Conservation (phyloP, 495 filamentous ascomycete genomes). For the Aspergillus ostianus region DNA sequence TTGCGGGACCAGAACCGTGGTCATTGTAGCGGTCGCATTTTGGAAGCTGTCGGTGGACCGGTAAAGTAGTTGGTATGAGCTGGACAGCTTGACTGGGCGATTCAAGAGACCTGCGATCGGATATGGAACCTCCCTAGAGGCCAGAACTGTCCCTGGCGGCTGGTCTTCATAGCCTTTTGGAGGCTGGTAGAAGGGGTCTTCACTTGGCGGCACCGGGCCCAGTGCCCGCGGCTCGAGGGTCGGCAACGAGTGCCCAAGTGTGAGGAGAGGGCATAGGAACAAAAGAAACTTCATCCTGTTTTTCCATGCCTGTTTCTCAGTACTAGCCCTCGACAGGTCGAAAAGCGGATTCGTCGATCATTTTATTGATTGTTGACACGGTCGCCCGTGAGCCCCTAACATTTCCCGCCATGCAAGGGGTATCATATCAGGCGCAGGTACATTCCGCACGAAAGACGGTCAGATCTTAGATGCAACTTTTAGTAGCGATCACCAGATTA, state of each 20-base stretch:
- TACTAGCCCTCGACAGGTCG: background rate
- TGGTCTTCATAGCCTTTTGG: conserved; percentile 35
- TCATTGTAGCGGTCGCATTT: conserved; percentile 37
- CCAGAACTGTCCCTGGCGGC: conserved; percentile 42
- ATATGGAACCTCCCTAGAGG: conserved; percentile 24
- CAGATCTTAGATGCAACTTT: background rate
- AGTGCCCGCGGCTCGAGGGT: background rate
- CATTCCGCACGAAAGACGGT: too few species aligned
- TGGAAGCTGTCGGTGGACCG: conserved; percentile 45
- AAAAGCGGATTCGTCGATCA: background rate
- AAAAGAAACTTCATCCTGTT: background rate
- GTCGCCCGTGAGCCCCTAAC: background rate
- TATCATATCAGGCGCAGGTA: too few species aligned
- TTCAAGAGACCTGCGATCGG: conserved; percentile 3
- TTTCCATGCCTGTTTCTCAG: background rate
- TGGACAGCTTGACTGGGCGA: background rate
- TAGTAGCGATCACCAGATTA: background rate
- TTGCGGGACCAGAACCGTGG: conserved; percentile 17
- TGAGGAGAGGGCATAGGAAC: background rate
- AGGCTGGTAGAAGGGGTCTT: conserved; percentile 47
- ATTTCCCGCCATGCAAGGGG: background rate
- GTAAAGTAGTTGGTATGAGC: conserved; percentile 47
- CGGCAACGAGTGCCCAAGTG: background rate
- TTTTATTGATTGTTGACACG: background rate
- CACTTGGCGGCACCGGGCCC: conserved; percentile 1